Percentiles rank a stretch among this genome's conserved stretches.
Evolutionary conservation across 1,139 yeast genomes (phyloP).

Genomic region (Wickerhamomyces sp.): DNA sequence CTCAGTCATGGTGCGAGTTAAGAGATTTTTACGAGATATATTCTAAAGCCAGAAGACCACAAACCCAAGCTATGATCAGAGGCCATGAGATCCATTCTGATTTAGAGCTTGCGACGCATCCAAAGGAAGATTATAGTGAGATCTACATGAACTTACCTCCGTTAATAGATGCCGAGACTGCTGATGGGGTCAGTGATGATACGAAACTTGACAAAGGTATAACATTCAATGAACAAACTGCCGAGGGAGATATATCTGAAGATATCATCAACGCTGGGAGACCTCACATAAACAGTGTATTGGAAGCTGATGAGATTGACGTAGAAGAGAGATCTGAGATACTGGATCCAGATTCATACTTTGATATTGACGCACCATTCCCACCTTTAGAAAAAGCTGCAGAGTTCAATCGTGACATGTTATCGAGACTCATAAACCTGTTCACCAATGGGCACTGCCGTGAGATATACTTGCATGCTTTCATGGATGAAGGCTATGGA

Average conservation of each 20-base stretch:
- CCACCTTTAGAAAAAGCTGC: slow-evolving; percentile 26
- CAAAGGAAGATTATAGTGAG: slow-evolving; percentile 22
- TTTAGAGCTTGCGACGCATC: slow-evolving; percentile 39
- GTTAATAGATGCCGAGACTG: slow-evolving; percentile 18
- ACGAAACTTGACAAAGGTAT: no score
- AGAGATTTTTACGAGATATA: slow-evolving; percentile 39
- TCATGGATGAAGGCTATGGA: slow-evolving; percentile 31
- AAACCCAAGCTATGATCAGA: slow-evolving; percentile 30
- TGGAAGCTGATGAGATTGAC: no score
- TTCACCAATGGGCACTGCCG: slow-evolving; percentile 48
- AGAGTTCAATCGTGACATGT: slow-evolving; percentile 8
- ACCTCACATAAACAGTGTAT: no score
- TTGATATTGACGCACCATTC: slow-evolving; percentile 15
- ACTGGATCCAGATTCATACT: no score
- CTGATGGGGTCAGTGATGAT: slow-evolving; percentile 25
- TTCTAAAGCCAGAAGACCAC: slow-evolving; percentile 31
- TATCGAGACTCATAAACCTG: slow-evolving; percentile 34
- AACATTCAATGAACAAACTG: no score
- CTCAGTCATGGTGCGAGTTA: slow-evolving; percentile 50
- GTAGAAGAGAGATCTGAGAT: no score
- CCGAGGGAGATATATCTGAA: no score
- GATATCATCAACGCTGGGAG: no score
- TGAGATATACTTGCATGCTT: slow-evolving; percentile 55
- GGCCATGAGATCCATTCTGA: slow-evolving; percentile 39
- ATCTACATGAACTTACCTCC: slow-evolving; percentile 24